Percentiles rank a stretch among this genome's conserved stretches.
phyloP scores from a whole-genome alignment of 2,329 filamentous ascomycete genomes.

The Aspergillus ochraceoroseus region DNA sequence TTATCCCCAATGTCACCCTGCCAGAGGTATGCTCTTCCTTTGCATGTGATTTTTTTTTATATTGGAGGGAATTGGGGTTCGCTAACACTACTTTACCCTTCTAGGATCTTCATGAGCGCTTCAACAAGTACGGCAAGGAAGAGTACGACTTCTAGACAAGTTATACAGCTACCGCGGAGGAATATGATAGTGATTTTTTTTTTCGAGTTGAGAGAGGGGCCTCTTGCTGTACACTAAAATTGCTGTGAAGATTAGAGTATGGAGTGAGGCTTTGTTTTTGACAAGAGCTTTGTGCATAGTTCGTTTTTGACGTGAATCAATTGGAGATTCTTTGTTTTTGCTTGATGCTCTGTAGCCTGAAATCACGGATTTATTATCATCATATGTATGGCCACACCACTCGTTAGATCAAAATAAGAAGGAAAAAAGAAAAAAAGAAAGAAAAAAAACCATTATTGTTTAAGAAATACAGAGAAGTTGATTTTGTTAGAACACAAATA shows the following conservation, averaged over 20 bases:
- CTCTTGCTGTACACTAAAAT: constrained; percentile 35
- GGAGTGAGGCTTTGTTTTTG: constrained; percentile 21
- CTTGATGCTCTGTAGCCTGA: constrained; percentile 9
- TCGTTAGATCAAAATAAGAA: constrained; percentile 18
- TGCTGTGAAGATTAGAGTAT: constrained; percentile 24
- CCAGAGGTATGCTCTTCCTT: constrained; percentile 68
- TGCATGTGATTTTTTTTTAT: too few species aligned
- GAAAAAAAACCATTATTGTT: too few species aligned
- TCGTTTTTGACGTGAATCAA: constrained; percentile 29
- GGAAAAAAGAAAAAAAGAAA: too few species aligned
- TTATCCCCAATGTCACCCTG: constrained; percentile 87
- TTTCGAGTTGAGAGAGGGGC: constrained; percentile 14
- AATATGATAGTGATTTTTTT: constrained; percentile 15
- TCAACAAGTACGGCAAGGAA: constrained; percentile 99
- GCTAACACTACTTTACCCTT: too few species aligned
- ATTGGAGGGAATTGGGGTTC: too few species aligned
- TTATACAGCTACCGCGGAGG: constrained; percentile 13
- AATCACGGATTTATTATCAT: constrained; percentile 4
- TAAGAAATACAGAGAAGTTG: constrained; percentile 18
- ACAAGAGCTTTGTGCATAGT: constrained; percentile 35
- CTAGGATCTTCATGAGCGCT: constrained; percentile 87
- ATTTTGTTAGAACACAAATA: constrained; percentile 2
- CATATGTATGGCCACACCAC: constrained; percentile 20
- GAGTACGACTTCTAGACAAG: constrained; percentile 53
- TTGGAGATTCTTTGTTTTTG: constrained; percentile 29